Conservation (phyloP, 2,329 filamentous ascomycete genomes). For the Neofusicoccum umdonicola region DNA sequence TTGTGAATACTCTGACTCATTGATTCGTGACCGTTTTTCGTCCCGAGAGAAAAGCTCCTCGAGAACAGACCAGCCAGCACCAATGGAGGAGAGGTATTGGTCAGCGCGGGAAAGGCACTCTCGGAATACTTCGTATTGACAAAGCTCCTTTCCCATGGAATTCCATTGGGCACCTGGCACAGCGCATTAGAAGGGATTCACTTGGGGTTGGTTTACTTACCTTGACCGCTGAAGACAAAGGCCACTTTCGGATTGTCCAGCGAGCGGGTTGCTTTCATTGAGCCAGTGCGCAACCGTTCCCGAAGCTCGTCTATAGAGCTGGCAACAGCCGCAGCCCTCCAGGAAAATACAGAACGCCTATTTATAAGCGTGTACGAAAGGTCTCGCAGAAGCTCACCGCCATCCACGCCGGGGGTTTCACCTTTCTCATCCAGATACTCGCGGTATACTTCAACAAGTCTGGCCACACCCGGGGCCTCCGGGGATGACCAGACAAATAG, state of each 20-base stretch:
- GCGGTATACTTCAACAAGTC: constrained; percentile 3
- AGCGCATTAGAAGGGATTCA: too few species aligned
- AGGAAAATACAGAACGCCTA: neutral
- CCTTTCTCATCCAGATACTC: neutral
- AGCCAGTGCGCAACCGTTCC: neutral
- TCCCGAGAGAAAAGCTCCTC: constrained; percentile 24
- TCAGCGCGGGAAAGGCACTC: constrained; percentile 21
- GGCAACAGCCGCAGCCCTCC: neutral
- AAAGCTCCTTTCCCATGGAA: neutral
- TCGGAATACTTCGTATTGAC: constrained; percentile 4
- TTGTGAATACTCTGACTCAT: constrained; percentile 16
- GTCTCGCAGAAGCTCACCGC: neutral
- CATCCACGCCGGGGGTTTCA: neutral
- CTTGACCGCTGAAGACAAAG: constrained; percentile 41
- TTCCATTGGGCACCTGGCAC: constrained; percentile 16
- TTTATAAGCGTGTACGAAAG: constrained; percentile 9
- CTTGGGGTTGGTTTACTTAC: constrained; percentile 2
- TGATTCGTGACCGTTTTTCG: constrained; percentile 20
- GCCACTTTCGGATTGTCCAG: constrained; percentile 21
- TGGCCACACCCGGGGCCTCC: neutral
- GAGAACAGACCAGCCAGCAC: constrained; percentile 18
- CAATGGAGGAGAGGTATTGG: constrained; percentile 12
- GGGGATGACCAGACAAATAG: neutral
- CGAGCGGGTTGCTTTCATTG: neutral
- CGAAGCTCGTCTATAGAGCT: neutral